phyloP scores from a whole-genome alignment of 805 yeast species.

The Saccharomycopsis sp. region DNA sequence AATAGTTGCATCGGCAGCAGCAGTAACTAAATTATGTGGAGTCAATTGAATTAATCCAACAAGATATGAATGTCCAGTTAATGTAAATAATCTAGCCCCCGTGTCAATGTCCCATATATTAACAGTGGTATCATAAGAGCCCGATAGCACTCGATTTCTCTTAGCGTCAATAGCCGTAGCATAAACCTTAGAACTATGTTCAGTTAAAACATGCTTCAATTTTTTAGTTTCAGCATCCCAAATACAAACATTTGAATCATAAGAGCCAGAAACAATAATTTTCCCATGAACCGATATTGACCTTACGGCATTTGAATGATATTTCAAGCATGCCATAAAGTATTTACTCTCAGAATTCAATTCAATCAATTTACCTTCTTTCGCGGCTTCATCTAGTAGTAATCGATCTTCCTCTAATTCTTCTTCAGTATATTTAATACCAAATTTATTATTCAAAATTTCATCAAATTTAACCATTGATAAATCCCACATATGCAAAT shows the following conservation, averaged over 20 bases:
- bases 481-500: constrained; percentile 76
- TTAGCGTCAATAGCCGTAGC: constrained; percentile 77
- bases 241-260: constrained; percentile 83
- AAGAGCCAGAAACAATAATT: constrained; percentile 80
- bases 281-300: constrained; percentile 84
- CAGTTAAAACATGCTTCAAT: constrained; percentile 67
- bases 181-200: constrained; percentile 84
- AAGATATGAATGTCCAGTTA: constrained; percentile 83
- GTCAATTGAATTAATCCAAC: constrained; percentile 83
- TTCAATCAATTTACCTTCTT: constrained; percentile 8
- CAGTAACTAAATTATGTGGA: constrained; percentile 74
- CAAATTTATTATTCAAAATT: constrained; percentile 14
- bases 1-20: constrained; percentile 91
- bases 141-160: constrained; percentile 77
- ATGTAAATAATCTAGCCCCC: constrained; percentile 59
- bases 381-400: neutral
- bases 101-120: constrained; percentile 83
- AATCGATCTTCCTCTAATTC: constrained; percentile 11
- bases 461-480: constrained; percentile 41
- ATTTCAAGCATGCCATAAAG: constrained; percentile 61
- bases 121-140: constrained; percentile 84
- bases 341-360: constrained; percentile 41
- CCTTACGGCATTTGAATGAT: constrained; percentile 76
- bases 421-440: constrained; percentile 9
- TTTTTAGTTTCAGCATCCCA: constrained; percentile 80